A percentile compares a stretch with the other conserved stretches of the same genome.
Conservation (phyloP, 225 moss, liverwort and hornwort genomes). For the Marchantia polymorpha region DNA sequence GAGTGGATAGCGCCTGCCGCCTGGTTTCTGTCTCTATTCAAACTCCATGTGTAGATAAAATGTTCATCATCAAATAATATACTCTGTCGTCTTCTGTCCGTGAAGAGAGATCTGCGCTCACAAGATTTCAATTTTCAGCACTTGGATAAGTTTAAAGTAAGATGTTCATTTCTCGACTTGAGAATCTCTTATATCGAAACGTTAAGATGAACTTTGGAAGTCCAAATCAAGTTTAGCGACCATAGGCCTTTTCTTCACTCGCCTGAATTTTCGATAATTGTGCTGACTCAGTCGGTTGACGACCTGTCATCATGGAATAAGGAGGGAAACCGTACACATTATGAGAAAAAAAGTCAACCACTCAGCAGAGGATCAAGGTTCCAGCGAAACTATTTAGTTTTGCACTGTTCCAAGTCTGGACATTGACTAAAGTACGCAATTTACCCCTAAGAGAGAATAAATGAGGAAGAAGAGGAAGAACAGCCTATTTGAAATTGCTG, state of each 20-base stretch:
- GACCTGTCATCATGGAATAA: slow-evolving; percentile 17
- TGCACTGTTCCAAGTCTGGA: neutral
- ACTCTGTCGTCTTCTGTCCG: slow-evolving; percentile 42
- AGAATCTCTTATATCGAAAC: neutral
- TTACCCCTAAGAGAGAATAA: neutral
- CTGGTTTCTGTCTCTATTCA: slow-evolving; percentile 24
- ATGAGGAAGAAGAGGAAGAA: neutral
- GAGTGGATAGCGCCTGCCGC: slow-evolving; percentile 20
- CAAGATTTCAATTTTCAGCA: neutral
- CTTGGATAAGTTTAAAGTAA: too few relatives aligned
- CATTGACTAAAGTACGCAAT: neutral
- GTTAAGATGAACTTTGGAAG: too few relatives aligned
- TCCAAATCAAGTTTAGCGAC: neutral
- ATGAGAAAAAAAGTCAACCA: neutral
- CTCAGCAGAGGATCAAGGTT: neutral
- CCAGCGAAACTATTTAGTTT: neutral
- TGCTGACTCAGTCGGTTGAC: slow-evolving; percentile 26
- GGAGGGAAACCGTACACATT: too few relatives aligned
- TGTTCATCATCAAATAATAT: slow-evolving; percentile 51
- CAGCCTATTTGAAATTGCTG: neutral
- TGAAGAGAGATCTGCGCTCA: slow-evolving; percentile 37
- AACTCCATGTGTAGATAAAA: slow-evolving; percentile 46
- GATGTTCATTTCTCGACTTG: neutral
- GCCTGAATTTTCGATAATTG: slow-evolving; percentile 42
- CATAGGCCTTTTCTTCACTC: neutral